phyloP scores from a whole-genome alignment of 2,329 filamentous ascomycete species.

The Diaporthe helianthi region DNA sequence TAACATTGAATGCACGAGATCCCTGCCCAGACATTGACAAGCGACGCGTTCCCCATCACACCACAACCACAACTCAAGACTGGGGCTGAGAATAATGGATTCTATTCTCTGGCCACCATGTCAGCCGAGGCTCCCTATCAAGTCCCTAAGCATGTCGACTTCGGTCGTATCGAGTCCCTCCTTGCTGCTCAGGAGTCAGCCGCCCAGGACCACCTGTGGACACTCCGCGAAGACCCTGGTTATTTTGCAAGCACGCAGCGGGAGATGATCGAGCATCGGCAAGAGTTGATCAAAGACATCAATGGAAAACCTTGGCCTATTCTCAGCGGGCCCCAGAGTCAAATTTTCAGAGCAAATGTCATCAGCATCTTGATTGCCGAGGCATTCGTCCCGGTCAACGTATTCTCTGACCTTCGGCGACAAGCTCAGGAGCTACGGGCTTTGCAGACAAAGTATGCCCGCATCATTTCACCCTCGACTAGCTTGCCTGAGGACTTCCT shows the following conservation, averaged over 20 bases:
- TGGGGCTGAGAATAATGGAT: constrained; percentile 42
- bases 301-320: constrained; percentile 43
- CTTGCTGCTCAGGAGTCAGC: constrained; percentile 49
- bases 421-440: constrained; percentile 40
- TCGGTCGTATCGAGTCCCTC: constrained; percentile 52
- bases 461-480: constrained; percentile 42
- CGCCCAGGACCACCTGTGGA: constrained; percentile 61
- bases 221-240: constrained; percentile 63
- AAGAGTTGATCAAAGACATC: constrained; percentile 51
- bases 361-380: constrained; percentile 44
- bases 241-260: constrained; percentile 56
- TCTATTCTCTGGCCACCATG: constrained; percentile 49
- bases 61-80: constrained; percentile 47
- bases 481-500: constrained; percentile 50
- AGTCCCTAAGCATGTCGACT: constrained; percentile 53
- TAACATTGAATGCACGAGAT: constrained; percentile 67
- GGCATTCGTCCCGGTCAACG: constrained; percentile 46
- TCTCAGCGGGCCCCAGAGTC: constrained; percentile 13
- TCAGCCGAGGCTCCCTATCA: constrained; percentile 61
- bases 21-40: constrained; percentile 40
- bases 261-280: constrained; percentile 50
- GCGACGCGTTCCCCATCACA: constrained; percentile 43
- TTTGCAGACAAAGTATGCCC: constrained; percentile 45
- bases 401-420: constrained; percentile 48
- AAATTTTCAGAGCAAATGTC: constrained; percentile 49